Percentiles rank a stretch among this genome's conserved stretches.
Evolutionary conservation across 2,329 filamentous ascomycete genomes (phyloP).

Genomic region (Ascosphaera aggregata): DNA sequence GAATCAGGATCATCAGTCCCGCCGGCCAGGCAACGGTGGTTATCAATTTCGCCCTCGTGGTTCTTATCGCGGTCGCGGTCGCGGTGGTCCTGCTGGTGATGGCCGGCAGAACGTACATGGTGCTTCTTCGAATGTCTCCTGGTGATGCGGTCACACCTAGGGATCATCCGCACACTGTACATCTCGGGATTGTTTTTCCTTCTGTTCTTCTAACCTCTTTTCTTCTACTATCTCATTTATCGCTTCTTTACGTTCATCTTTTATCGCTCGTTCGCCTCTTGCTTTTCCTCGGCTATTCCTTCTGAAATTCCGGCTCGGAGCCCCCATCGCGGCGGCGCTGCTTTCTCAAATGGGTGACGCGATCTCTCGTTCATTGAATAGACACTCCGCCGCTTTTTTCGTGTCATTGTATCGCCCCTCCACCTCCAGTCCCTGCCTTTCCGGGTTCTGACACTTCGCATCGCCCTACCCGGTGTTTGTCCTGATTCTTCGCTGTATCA

Average conservation of each 20-base stretch:
- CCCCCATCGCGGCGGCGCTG: neutral
- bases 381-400: neutral
- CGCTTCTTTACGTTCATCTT: neutral
- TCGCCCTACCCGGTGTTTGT: neutral
- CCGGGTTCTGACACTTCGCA: neutral
- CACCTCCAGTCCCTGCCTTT: neutral
- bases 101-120: slow-evolving; percentile 10
- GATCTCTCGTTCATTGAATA: neutral
- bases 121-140: neutral
- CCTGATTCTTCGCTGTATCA: neutral
- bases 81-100: slow-evolving; percentile 14
- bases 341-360: neutral
- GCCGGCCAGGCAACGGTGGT: slow-evolving; percentile 9
- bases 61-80: slow-evolving; percentile 20
- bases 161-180: neutral
- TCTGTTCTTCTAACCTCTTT: slow-evolving; percentile 1
- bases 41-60: slow-evolving; percentile 15
- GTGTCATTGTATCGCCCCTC: neutral
- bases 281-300: neutral
- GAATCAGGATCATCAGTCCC: slow-evolving; percentile 3
- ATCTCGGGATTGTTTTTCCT: neutral
- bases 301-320: neutral
- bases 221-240: neutral
- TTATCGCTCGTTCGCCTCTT: neutral
- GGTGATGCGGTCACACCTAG: slow-evolving; percentile 9